Percentiles rank a stretch among this genome's conserved stretches.
phyloP scores from a whole-genome alignment of 2,329 filamentous ascomycete species.

The Xylariaceae sp. region DNA sequence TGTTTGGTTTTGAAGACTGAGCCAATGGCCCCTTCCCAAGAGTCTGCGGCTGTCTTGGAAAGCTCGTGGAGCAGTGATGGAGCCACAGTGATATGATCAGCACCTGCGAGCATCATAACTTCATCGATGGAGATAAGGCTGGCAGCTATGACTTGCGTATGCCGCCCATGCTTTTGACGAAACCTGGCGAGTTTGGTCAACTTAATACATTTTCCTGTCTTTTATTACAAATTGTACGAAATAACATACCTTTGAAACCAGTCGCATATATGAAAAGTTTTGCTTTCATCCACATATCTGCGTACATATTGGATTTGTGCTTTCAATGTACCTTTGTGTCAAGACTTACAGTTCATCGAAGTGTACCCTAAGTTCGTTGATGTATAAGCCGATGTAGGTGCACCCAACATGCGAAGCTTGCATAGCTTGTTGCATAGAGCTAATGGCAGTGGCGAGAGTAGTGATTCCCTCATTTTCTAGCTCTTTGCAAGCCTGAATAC shows the following conservation, averaged over 20 bases:
- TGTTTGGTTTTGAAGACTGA: conserved; percentile 1
- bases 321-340: too few species aligned
- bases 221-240: too few species aligned
- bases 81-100: conserved; percentile 7
- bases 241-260: too few species aligned
- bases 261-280: too few species aligned
- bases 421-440: conserved; percentile 3
- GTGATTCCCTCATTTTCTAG: conserved; percentile 2
- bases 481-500: conserved; percentile 10
- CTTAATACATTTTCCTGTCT: too few species aligned
- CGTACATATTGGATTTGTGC: too few species aligned
- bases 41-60: not conserved
- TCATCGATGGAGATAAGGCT: conserved; percentile 11
- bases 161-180: not conserved
- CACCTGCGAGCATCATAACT: conserved; percentile 13
- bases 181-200: too few species aligned
- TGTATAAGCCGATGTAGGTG: conserved; percentile 1
- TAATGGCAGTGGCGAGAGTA: conserved; percentile 7
- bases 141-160: conserved; percentile 5
- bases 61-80: conserved; percentile 4
- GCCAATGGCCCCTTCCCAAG: conserved; percentile 7
- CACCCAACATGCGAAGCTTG: conserved; percentile 1
- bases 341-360: conserved; percentile 6
- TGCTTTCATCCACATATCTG: too few species aligned
- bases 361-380: conserved; percentile 12